phyloP scores from a whole-genome alignment of 2,329 filamentous ascomycete genomes.

The Fusarium bactridioides region DNA sequence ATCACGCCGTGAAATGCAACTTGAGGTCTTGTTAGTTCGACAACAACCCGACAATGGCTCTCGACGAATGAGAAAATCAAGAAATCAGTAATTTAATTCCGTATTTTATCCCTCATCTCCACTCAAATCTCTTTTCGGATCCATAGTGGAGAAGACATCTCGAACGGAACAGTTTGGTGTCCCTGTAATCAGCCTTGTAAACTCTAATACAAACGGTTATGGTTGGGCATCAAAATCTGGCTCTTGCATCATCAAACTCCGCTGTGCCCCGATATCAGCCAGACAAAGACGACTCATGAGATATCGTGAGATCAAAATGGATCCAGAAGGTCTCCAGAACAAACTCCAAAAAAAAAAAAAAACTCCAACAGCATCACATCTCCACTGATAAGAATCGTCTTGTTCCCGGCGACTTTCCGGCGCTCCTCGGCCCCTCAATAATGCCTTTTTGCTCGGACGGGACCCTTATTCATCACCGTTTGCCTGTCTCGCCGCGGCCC shows the following conservation, averaged over 20 bases:
- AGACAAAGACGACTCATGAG: constrained; percentile 2
- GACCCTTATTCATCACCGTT: not conserved
- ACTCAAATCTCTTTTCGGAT: constrained; percentile 11
- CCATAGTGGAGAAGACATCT: constrained; percentile 9
- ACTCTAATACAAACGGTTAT: constrained; percentile 18
- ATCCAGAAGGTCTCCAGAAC: constrained; percentile 10
- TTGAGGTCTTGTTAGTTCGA: not conserved
- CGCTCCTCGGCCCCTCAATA: constrained; percentile 31
- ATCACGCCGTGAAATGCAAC: not conserved
- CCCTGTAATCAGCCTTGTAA: constrained; percentile 26
- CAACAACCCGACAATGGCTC: not conserved
- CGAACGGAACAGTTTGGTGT: not conserved
- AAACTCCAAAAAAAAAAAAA: not conserved
- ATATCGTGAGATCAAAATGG: constrained; percentile 1
- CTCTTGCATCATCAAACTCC: constrained; percentile 27
- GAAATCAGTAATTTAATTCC: not conserved
- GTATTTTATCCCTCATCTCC: constrained; percentile 22
- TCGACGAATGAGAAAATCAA: constrained; percentile 7
- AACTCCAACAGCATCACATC: constrained; percentile 3
- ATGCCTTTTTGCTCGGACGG: constrained; percentile 3
- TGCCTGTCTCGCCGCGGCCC: constrained; percentile 5
- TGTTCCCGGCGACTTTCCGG: constrained; percentile 25
- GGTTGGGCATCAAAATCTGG: constrained; percentile 25
- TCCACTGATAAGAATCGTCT: constrained; percentile 22
- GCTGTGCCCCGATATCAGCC: constrained; percentile 1